These are phyloP conservation scores for Boletus barrowsii DNA, from an alignment of 768 basidiomycete species.

Conservation along the genomic window DNA sequence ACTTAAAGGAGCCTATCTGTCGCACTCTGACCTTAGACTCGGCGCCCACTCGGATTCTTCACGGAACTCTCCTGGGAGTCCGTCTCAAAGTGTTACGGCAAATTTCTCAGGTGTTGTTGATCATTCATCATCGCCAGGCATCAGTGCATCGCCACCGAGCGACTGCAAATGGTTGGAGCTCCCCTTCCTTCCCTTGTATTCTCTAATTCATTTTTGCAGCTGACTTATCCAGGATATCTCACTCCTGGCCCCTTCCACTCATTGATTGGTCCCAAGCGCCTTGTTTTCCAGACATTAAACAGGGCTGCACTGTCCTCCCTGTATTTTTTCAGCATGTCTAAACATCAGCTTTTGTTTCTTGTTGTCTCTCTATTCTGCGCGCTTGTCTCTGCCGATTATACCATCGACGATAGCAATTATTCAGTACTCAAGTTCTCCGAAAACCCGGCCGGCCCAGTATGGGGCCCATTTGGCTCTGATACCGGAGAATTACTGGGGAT, in stretches of 20 bases:
- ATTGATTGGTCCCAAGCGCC: background rate
- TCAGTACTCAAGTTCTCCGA: slow-evolving; percentile 24
- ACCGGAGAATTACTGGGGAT: slow-evolving; percentile 18
- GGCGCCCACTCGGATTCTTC: no score
- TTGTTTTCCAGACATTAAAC: background rate
- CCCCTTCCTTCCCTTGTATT: background rate
- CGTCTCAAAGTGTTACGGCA: background rate
- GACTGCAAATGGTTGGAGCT: background rate
- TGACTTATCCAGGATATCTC: background rate
- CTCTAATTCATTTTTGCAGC: background rate
- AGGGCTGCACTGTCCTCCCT: background rate
- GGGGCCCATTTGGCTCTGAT: slow-evolving; percentile 25
- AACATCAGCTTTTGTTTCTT: background rate
- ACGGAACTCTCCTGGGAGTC: background rate
- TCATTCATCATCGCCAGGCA: slow-evolving; percentile 3
- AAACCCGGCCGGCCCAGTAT: slow-evolving; percentile 27
- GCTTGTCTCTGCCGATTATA: slow-evolving; percentile 23
- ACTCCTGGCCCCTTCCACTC: slow-evolving; percentile 5
- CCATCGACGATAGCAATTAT: slow-evolving; percentile 28
- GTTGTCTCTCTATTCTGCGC: background rate
- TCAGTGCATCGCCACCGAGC: background rate
- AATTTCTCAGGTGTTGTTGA: background rate
- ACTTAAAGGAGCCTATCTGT: no score
- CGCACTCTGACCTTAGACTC: no score
- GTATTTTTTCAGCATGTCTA: slow-evolving; percentile 7